Base-by-base conservation (phyloP, 202 grass and related monocot genomes). In the Schoenoplectus triqueter region DNA sequence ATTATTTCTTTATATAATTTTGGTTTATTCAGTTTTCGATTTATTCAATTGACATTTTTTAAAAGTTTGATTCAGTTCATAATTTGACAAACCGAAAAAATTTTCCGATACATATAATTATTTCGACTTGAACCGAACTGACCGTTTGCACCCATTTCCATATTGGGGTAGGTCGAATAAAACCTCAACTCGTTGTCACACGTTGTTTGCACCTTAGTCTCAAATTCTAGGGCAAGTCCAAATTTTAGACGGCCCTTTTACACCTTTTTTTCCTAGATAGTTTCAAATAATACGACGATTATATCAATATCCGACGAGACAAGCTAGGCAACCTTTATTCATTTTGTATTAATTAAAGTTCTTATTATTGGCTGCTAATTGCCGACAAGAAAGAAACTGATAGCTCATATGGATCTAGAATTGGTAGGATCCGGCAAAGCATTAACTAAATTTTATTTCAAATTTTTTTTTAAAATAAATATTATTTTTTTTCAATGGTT, bases 261-360 rank as follows among this genome's bases (percentile, higher is more conserved):
- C 51, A 54, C 22, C 73, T 10, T 41, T 78, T 78, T 78, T 72
- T 73, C 4, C n/a, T 5, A 7, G 10, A 56, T 57, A 7, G 21
- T 50, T 77, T 41, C 73, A 57, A 39, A 77, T 57, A 57, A 77
- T 57, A 57, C 51, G 3, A 55, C 19, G 52, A 78, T 20, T 77
- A 57, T 42, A 77, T 75, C 17, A 54, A 54, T 56, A 76, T 59
- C 73, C 0, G 5, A 78, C 40, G 21, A 57, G 73, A 56, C 73
- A 31, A 59, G 56, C 0, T 5, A 15, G 21, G 31, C 5, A 55
- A 52, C 4, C 72, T 75, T 49, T 49, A 5, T 10, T 75, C 6
- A 75, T 54, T 75, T 39, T 21, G 31, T 31, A 76, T 13, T 14
- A 11, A 66, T 66, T 21, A 41, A 39, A 10, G 18, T 31, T 9